Evolutionary conservation across 1,284 basidiomycete genomes (phyloP), one percentile per base, ranked within the genome.

Genomic region (Heterobasidion parviporum): DNA sequence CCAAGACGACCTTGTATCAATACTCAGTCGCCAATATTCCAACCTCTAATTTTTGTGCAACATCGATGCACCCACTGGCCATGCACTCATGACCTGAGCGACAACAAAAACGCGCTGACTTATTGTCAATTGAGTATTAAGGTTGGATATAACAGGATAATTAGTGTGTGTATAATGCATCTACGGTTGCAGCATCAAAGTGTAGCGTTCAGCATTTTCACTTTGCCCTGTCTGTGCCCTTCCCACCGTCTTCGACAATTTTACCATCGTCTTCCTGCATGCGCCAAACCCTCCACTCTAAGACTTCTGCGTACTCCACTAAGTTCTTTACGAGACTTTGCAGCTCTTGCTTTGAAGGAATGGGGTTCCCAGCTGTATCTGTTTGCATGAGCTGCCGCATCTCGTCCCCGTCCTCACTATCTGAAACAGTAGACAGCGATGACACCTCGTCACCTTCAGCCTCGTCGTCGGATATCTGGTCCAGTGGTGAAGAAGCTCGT

Each of bases 1-100:
- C 26, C 66, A 69, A 4, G 74, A 82, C 54, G 79, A 82, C 35
- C 67, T 88, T 20, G 68, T 74, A 15, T 58, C 67, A 1, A 65
- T 70, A 49, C 63, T 77, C 54, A 49, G 60, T 35, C 65, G 61
- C 18, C 65, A 64, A 6, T 33, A 41, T 41, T 10, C 12, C n/a
- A 41, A 10, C 38, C 12, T 14, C 34, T 35, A 9, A 16, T 51
- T 6, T 26, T 5, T 26, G 26, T 26, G 26, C 26, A 26, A 26
- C 26, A 1, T 26, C 26, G 26, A 26, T 26, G 26, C 26, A 26
- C 26, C 5, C 26, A 26, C 26, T 26, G 26, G 6, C 26, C 5
- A 6, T 6, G 26, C 26, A 26, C 26, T 26, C 26, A 4, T 26
- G 26, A 26, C 26, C 6, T 26, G 26, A 26, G 26, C 26, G 4